Evolutionary conservation across 2,329 filamentous ascomycete species (phyloP), one percentile per base, ranked within the genome.

Genomic region (Claviceps sp.): DNA sequence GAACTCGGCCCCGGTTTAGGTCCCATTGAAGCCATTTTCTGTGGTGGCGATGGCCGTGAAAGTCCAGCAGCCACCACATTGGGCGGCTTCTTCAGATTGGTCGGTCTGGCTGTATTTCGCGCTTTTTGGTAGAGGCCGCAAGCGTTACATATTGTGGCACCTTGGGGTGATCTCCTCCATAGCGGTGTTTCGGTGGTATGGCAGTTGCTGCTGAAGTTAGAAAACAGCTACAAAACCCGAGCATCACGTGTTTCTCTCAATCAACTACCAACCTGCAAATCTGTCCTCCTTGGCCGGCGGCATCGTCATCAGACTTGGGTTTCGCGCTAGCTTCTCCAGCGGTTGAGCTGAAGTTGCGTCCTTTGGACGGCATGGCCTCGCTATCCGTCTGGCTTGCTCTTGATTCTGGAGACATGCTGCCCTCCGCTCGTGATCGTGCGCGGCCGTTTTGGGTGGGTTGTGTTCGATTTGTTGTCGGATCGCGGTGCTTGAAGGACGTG

Each of bases 101-200:
- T 93, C 14, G 93, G 93, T 49, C 93, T 82, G 60, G 88, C 82
- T 56, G 91, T 86, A 65, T 97, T 97, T 58, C 93, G 82, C 9
- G 91, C 90, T 67, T 97, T 97, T 56, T 88, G 75, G 67, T 98
- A 98, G 16, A 98, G 76, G 43, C 93, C 93, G 63, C 93, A 98
- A 5, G 93, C 93, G 69, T 98, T 98, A 71, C 93, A 98, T 55
- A 98, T 97, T 30, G 89, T 96, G 51, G 88, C 86, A 34, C 93
- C 93, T 61, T 90, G 84, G 0, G 91, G 91, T 16, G 91, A 95
- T 62, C 93, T 81, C 64, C 93, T 82, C 93, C 93, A 98, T 40
- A 98, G 71, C 24, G 93, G 93, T 47, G 93, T 98, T 65, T 86
- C 84, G 50, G 89, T 96, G 16, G 93, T 97, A 53, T 85, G 85